Base-by-base conservation (phyloP, 2,329 filamentous ascomycete genomes). In the Sporothrix pallida region DNA sequence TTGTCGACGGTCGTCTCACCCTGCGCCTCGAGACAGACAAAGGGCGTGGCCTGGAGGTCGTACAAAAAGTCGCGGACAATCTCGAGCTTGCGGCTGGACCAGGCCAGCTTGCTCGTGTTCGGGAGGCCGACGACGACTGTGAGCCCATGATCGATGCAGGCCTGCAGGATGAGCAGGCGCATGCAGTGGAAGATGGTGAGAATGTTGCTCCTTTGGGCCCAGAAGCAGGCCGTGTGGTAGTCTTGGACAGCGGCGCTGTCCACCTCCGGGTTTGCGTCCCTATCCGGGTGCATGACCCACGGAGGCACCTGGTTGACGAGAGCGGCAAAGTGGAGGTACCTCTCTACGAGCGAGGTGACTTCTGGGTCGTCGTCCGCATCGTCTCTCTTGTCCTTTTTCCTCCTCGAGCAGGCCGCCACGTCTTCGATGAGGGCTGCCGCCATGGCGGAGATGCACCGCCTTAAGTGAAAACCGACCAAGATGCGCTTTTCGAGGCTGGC, bases 141-240 rank as follows among this genome's bases (percentile, higher is more conserved):
- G 3, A 68, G 63, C 2, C 15, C 1, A 13, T 68, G 63, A 20
- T 68, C 63, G 7, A 68, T 52, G 23, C 63, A 68, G 20, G 63
- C 63, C 20, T 68, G 63, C 20, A 68, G 8, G 15, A 68, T 52
- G 20, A 68, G 46, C 12, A 68, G 63, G 10, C 63, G 44, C 63
- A 68, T 68, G 46, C 63, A 68, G 63, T 68, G 63, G 23, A 52
- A 68, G 44, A 68, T 68, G 46, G 63, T 50, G 20, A 68, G 13
- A 20, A 68, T 52, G 44, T 68, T 68, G 63, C 63, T 44, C 20
- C 46, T 12, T 23, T 68, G 63, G 17, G 63, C 63, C 63, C 63
- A 68, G 23, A 68, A 68, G 23, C 44, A 68, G 63, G 63, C 52
- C 0, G 63, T 7, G 44, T 68, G 63, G 63, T 68, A 52, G 7